Evolutionary conservation across 2,329 filamentous ascomycete species (phyloP).

Genomic region (Ustulina deusta): DNA sequence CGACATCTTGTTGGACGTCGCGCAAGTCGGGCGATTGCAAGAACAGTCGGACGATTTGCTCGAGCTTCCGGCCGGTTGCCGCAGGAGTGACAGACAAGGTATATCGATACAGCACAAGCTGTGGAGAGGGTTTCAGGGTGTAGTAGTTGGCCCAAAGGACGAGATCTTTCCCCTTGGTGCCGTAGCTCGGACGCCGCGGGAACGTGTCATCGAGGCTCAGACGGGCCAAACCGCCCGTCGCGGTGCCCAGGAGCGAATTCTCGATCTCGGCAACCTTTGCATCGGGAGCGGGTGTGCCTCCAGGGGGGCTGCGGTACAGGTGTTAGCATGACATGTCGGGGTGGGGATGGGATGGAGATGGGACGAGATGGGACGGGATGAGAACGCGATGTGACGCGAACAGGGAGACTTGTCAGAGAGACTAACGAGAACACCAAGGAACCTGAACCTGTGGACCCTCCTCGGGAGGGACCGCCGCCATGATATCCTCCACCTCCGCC

Average conservation of each 20-base stretch:
- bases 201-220: not conserved
- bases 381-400: not conserved
- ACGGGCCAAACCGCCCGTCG: not conserved
- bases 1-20: slow-evolving; percentile 38
- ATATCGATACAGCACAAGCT: slow-evolving; percentile 22
- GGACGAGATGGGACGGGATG: too few relatives aligned
- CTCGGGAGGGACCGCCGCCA: not conserved
- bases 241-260: slow-evolving; percentile 9
- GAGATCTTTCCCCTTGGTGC: slow-evolving; percentile 5
- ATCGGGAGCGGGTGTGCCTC: not conserved
- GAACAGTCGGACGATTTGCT: slow-evolving; percentile 26
- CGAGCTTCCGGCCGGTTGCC: slow-evolving; percentile 31
- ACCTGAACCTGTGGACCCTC: not conserved
- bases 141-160: slow-evolving; percentile 36
- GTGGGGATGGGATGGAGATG: too few relatives aligned
- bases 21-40: slow-evolving; percentile 12
- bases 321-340: not conserved
- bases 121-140: not conserved
- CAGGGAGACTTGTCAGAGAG: too few relatives aligned
- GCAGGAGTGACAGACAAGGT: slow-evolving; percentile 33
- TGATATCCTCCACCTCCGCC: not conserved
- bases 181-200: slow-evolving; percentile 31
- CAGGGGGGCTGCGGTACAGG: not conserved
- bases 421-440: slow-evolving; percentile 2
- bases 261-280: slow-evolving; percentile 6